phyloP scores from a whole-genome alignment of 306 rosid species.

The Dryas drummondii region DNA sequence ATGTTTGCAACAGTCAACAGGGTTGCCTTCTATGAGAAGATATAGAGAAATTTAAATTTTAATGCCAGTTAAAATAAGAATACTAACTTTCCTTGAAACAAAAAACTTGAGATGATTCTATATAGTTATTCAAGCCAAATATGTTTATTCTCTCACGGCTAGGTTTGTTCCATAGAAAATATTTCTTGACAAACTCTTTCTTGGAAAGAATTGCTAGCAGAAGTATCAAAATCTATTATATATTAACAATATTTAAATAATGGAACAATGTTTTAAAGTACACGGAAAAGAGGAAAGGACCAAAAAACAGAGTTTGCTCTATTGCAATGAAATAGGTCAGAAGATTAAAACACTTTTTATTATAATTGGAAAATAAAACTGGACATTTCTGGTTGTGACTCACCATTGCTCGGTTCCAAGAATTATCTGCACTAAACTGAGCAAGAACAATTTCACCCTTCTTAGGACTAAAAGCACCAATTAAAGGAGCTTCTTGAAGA shows the following conservation, averaged over 20 bases:
- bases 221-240: neutral
- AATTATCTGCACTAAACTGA: slow-evolving; percentile 71
- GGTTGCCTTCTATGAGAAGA: neutral
- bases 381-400: slow-evolving; percentile 25
- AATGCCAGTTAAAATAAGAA: neutral
- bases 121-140: neutral
- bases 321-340: neutral
- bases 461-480: slow-evolving; percentile 90
- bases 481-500: slow-evolving; percentile 81
- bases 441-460: slow-evolving; percentile 92
- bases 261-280: neutral
- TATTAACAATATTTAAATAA: neutral
- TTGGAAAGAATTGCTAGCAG: neutral
- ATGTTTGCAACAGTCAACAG: neutral
- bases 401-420: slow-evolving; percentile 98
- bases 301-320: neutral
- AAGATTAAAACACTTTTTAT: neutral
- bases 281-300: neutral
- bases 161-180: neutral
- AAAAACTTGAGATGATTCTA: neutral
- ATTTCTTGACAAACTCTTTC: neutral
- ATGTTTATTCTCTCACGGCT: neutral
- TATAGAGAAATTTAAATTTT: neutral
- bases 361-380: neutral
- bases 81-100: neutral